Conservation (phyloP, 176 grass and related monocot species). For the Raddia guianensis region DNA sequence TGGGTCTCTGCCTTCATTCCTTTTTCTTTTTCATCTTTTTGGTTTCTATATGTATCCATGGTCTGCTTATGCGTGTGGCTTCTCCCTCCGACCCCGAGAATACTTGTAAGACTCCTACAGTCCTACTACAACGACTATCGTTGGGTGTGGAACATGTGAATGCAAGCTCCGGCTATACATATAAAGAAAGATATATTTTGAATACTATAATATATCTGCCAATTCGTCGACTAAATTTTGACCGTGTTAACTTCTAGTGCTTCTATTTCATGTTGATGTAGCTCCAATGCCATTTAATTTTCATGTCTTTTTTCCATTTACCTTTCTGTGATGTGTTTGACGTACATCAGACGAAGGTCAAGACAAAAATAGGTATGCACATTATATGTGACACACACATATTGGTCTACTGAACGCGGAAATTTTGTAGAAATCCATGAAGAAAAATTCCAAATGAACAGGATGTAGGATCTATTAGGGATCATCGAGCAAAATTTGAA, state of each 20-base stretch:
- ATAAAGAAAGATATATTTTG: conserved; percentile 7
- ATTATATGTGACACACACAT: neutral
- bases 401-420: too few species aligned
- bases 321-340: neutral
- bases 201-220: conserved; percentile 2
- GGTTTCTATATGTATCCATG: neutral
- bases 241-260: neutral
- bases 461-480: too few species aligned
- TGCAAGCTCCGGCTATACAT: conserved; percentile 36
- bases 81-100: neutral
- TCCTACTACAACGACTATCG: conserved; percentile 10
- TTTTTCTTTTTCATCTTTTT: neutral
- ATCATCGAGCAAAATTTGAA: too few species aligned
- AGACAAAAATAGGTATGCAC: neutral
- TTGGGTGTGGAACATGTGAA: conserved; percentile 28
- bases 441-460: neutral
- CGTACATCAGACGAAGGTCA: neutral
- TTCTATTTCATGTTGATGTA: neutral
- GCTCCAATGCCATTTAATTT: neutral
- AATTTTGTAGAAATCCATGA: neutral
- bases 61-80: neutral
- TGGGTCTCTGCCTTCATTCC: neutral
- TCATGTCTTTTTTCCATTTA: neutral
- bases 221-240: conserved; percentile 18
- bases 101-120: neutral